These are phyloP conservation scores for Candida boleticola DNA, from an alignment of 805 yeast species.

Conservation along the genomic window DNA sequence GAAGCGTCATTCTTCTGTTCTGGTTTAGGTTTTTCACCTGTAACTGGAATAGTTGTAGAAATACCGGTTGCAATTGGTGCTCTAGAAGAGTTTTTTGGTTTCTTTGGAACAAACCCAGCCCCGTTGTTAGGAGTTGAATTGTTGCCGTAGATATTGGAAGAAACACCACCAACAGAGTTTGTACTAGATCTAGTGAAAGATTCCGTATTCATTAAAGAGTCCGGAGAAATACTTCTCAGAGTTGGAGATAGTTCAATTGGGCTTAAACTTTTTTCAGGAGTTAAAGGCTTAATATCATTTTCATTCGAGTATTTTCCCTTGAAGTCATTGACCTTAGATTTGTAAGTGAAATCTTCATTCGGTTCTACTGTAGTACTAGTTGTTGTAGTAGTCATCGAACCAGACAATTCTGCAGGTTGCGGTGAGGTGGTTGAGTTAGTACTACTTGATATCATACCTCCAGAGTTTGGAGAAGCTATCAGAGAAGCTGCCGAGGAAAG, in stretches of 20 bases:
- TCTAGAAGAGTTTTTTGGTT: slow-evolving; percentile 38
- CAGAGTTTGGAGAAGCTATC: slow-evolving; percentile 1
- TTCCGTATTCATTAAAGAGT: slow-evolving; percentile 33
- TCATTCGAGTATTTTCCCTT: slow-evolving; percentile 13
- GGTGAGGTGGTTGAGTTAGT: neutral
- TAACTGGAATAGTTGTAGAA: slow-evolving; percentile 76
- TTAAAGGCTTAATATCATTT: slow-evolving; percentile 19
- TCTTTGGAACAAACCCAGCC: slow-evolving; percentile 19
- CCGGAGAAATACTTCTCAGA: slow-evolving; percentile 43
- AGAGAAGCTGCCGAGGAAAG: slow-evolving; percentile 10
- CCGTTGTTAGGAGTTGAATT: slow-evolving; percentile 3
- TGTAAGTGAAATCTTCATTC: no score
- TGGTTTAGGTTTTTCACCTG: slow-evolving; percentile 70
- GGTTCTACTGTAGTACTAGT: slow-evolving; percentile 1
- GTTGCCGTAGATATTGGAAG: slow-evolving; percentile 9
- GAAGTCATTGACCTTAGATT: slow-evolving; percentile 15
- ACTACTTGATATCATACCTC: neutral
- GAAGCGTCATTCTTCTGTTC: slow-evolving; percentile 56
- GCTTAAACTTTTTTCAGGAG: slow-evolving; percentile 25
- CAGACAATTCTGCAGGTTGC: neutral
- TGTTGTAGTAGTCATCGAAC: neutral
- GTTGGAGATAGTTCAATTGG: slow-evolving; percentile 34
- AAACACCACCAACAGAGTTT: no score
- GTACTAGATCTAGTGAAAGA: no score
- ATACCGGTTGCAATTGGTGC: slow-evolving; percentile 68